Evolutionary conservation across 345 rosid species (phyloP), one percentile per base, ranked within the genome.

Genomic region (Melastoma malabathricum): DNA sequence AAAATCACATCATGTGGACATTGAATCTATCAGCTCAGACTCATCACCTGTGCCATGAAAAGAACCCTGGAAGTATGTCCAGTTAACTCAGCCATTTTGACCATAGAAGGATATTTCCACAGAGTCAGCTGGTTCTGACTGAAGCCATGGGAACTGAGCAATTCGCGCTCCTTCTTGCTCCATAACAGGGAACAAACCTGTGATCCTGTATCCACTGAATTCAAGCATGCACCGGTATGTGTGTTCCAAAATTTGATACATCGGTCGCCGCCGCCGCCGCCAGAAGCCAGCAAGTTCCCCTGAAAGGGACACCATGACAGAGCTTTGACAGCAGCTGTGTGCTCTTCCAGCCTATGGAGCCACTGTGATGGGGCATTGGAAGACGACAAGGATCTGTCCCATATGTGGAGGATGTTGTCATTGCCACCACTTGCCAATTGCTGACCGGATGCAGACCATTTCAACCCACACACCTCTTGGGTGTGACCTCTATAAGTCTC

Each of bases 301-400:
- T 77, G 80, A 60, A 77, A 77, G 16, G 83, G 83, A 55, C 83
- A 74, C 83, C 80, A 78, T 18, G 80, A 78, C 25, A 78, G 75
- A 25, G 83, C 83, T 57, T 74, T 78, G 13, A 78, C 80, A 1
- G 80, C 80, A n/a, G 83, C 61, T 13, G 68, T 72, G 59, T 78
- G 83, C 3, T 72, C 83, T 46, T 74, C 71, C 13, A 78, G 47
- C 54, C 75, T 57, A 61, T 78, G 83, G 19, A 78, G 73, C 75
- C 77, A 78, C 51, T 50, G 83, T 9, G 73, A 62, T 5, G 72
- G 25, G 9, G 79, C 71, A 57, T 63, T 73, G 8, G 71, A 69
- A 18, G 73, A 71, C 3, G 71, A 67, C 60, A 51, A 5, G 12
- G 72, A 65, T 43, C 79, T 68, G 58, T 77, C 83, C 83, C 83